Evolutionary conservation across 2,329 filamentous ascomycete species (phyloP).

Genomic region (Penicillium sp.): DNA sequence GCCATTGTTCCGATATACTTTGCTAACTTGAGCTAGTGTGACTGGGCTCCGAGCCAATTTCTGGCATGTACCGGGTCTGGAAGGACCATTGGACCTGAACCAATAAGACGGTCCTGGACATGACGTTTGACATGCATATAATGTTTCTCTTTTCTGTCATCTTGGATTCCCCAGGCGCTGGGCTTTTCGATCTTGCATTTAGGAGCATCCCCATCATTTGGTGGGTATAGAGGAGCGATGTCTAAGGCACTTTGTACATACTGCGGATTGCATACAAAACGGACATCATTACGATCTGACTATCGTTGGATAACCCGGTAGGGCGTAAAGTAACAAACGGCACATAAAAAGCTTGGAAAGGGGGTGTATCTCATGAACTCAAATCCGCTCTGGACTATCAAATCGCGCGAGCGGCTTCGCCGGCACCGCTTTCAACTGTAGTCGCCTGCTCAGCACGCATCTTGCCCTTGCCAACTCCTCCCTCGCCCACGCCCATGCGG

Average conservation of each 20-base stretch:
- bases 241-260: conserved; percentile 7
- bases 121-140: conserved; percentile 2
- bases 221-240: background rate
- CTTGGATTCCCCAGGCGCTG: conserved; percentile 6
- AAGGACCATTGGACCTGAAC: conserved; percentile 62
- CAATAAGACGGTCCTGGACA: conserved; percentile 35
- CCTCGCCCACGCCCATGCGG: conserved; percentile 92
- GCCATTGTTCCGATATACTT: background rate
- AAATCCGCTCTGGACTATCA: conserved; percentile 11
- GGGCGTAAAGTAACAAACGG: background rate
- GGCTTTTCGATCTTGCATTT: conserved; percentile 9
- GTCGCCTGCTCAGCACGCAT: conserved; percentile 51
- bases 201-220: conserved; percentile 4
- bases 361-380: conserved; percentile 14
- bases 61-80: conserved; percentile 64
- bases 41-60: conserved; percentile 88
- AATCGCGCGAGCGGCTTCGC: conserved; percentile 56
- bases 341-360: background rate
- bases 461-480: conserved; percentile 57
- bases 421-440: conserved; percentile 55
- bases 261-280: background rate
- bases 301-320: background rate
- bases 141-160: conserved; percentile 6
- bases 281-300: conserved; percentile 1
- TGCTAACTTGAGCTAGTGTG: conserved; percentile 54